These are phyloP conservation scores for apple (Malus domestica) DNA, from an alignment of 306 rosid genomes.

Conservation along the genomic window ASM211411v1 NC_041801.1:8560501-8561000, in stretches of 20 bases:
- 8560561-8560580: conserved; percentile 91
- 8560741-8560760: neutral
- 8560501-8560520: neutral
- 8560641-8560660: neutral
- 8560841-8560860: neutral
- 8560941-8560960: neutral
- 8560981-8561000: neutral
- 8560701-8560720: neutral
- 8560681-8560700: neutral
- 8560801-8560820: neutral
- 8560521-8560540: neutral
- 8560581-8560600: conserved; percentile 87
- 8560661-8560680: neutral
- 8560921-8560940: neutral
- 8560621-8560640: conserved; percentile 27
- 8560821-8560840: neutral
- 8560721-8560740: neutral
- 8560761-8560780: neutral
- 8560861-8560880: neutral
- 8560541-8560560: conserved; percentile 52
- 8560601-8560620: conserved; percentile 97
- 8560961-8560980: neutral
- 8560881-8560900: neutral
- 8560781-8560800: neutral
- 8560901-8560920: neutral